Evolutionary conservation across 169 alveolate genomes (phyloP).

Genomic region (Plasmodium gaboni): DNA sequence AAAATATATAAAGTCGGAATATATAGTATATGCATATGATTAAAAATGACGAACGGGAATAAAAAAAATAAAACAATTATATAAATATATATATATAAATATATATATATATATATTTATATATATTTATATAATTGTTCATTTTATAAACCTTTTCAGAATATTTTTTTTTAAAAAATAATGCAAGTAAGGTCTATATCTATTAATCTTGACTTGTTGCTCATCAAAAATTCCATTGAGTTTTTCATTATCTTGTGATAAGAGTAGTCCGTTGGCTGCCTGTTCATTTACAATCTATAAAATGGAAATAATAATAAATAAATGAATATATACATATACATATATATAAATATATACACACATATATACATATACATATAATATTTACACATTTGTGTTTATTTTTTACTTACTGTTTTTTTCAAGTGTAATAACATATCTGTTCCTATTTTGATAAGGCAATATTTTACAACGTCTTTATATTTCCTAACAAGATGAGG

Average conservation of each 20-base stretch:
- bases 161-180: constrained; percentile 55
- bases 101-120: neutral
- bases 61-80: neutral
- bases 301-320: neutral
- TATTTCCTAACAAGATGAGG: constrained; percentile 71
- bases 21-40: too few species aligned
- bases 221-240: constrained; percentile 72
- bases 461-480: constrained; percentile 72
- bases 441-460: constrained; percentile 73
- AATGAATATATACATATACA: neutral
- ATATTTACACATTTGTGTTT: neutral
- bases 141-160: constrained; percentile 45
- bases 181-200: constrained; percentile 75
- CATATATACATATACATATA: too few species aligned
- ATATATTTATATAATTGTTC: neutral
- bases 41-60: too few species aligned
- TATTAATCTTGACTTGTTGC: constrained; percentile 70
- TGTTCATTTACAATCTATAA: constrained; percentile 75
- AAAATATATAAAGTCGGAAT: too few species aligned
- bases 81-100: neutral
- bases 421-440: constrained; percentile 75
- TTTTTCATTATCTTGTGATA: constrained; percentile 76
- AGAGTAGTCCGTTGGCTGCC: constrained; percentile 69
- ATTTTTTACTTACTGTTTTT: constrained; percentile 38
- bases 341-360: neutral